phyloP scores from a whole-genome alignment of 1,284 basidiomycete species.

The Ustilago crameri region DNA sequence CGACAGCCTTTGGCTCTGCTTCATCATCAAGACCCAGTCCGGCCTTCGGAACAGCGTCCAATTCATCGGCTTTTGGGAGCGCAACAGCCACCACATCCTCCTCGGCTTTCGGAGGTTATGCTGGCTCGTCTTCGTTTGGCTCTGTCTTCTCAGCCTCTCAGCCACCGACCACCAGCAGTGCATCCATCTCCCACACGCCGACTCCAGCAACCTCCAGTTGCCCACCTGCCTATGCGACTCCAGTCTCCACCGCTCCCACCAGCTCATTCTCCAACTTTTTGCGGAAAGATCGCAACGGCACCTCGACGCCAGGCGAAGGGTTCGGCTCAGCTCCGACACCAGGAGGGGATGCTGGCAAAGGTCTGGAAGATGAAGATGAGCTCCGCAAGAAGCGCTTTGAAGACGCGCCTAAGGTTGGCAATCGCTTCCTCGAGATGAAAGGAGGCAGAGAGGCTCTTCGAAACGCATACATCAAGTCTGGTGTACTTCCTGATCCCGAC shows the following conservation, averaged over 20 bases:
- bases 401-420: slow-evolving; percentile 48
- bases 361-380: slow-evolving; percentile 39
- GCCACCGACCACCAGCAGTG: neutral
- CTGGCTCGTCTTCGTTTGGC: slow-evolving; percentile 9
- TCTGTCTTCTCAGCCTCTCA: slow-evolving; percentile 13
- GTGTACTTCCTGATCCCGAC: slow-evolving; percentile 85
- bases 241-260: slow-evolving; percentile 14
- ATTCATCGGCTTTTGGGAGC: slow-evolving; percentile 18
- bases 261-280: slow-evolving; percentile 51
- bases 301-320: slow-evolving; percentile 21
- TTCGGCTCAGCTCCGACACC: slow-evolving; percentile 1
- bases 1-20: slow-evolving; percentile 9
- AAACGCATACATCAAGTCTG: slow-evolving; percentile 80
- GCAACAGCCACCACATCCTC: neutral
- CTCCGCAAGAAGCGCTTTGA: slow-evolving; percentile 53
- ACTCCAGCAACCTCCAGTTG: neutral
- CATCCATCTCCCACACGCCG: neutral
- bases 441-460: slow-evolving; percentile 70
- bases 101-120: slow-evolving; percentile 17
- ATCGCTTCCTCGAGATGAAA: slow-evolving; percentile 54
- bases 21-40: neutral
- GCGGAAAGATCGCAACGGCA: slow-evolving; percentile 37
- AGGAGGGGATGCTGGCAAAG: neutral
- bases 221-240: slow-evolving; percentile 4
- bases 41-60: neutral